Conservation (phyloP, 2,329 filamentous ascomycete species). For the Myriosclerotinia curreyana region DNA sequence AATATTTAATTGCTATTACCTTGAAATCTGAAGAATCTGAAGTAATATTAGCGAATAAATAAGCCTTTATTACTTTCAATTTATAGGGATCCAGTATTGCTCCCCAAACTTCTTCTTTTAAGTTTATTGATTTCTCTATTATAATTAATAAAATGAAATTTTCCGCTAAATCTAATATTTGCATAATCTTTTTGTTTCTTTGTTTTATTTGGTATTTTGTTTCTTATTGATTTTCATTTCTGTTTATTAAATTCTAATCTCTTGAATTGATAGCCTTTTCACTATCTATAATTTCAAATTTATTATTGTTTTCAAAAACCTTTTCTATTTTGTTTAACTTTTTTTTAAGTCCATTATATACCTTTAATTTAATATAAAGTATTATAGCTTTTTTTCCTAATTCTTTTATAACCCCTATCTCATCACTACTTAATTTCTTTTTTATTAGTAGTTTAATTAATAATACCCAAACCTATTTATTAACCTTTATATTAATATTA, state of each 20-base stretch:
- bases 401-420: constrained; percentile 74
- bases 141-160: background rate
- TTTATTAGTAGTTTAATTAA: constrained; percentile 71
- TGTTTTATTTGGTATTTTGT: background rate
- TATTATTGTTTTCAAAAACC: constrained; percentile 47
- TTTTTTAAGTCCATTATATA: constrained; percentile 40
- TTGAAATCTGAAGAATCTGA: background rate
- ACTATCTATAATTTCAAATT: constrained; percentile 40
- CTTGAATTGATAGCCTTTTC: constrained; percentile 30
- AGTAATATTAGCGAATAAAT: constrained; percentile 10
- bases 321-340: constrained; percentile 47
- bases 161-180: background rate
- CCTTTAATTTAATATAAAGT: constrained; percentile 40
- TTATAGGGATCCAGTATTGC: background rate
- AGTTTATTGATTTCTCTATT: background rate
- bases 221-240: background rate
- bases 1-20: background rate
- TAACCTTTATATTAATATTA: constrained; percentile 62
- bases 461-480: constrained; percentile 82
- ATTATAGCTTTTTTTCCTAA: constrained; percentile 73
- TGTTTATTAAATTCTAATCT: background rate
- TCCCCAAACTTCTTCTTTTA: background rate
- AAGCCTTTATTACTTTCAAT: background rate
- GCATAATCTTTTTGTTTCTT: background rate
- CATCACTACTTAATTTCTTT: constrained; percentile 71